Base-by-base conservation (phyloP, 1,284 basidiomycete species). In the Cutaneotrichosporon sp. region DNA sequence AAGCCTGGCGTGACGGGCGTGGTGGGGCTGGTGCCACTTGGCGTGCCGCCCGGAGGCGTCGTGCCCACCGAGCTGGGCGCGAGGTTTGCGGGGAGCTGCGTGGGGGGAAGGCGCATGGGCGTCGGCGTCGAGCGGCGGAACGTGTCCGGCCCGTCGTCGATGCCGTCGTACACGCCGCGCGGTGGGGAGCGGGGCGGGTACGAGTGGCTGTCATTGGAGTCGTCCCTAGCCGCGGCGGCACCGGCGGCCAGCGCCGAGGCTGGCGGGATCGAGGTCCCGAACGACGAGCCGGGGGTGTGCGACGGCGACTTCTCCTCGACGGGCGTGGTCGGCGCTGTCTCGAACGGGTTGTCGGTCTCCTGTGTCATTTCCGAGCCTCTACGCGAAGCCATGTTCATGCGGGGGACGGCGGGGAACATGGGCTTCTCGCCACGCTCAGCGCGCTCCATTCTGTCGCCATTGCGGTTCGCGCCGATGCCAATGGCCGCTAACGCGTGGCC, bases 321-420 rank as follows among this genome's bases (percentile, higher is more conserved):
- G 16, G 64, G 64, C 11, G 64, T 66, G 7, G 46, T 60, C 0
- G 64, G 64, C 20, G 58, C 60, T 6, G 64, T 63, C 47, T 63
- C 54, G 53, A 66, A 66, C 10, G 64, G 64, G 53, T 63, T 56
- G 47, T 51, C 52, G 24, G 54, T 56, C 5, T 24, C 54, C 18
- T 24, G 20, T 2, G 46, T 57, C 29, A 18, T 24, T 18, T 29
- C 22, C 18, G 56, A 22, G 24, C 52, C 20, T 20, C 31, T 25
- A 8, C 43, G 24, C 10, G 3, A 4, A 13, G 27, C 47, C 18
- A 50, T 31, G 47, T 18, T 42, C 38, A 42, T 42, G 38, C 38
- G 38, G 18, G 38, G 38, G 18, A 42, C 38, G 34, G 25, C 38
- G 31, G 34, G 24, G 49, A 27, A 52, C 22, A n/a, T 16, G 24